Percentiles rank a stretch among this genome's conserved stretches.
These are phyloP conservation scores for Boletus tomentosulus DNA, from an alignment of 768 basidiomycete species.

Conservation along the genomic window DNA sequence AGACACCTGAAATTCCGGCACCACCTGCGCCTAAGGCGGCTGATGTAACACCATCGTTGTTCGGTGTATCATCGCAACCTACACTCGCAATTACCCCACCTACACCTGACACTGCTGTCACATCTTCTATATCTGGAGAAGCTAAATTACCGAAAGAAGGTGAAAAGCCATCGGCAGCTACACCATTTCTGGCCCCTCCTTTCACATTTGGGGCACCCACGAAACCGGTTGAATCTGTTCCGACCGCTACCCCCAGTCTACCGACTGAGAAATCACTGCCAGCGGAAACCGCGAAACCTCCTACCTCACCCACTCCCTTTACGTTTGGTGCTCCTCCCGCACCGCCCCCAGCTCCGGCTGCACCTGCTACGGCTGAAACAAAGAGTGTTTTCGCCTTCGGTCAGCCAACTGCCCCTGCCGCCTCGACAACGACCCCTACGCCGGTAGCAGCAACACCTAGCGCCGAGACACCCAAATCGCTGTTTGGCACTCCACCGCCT, in stretches of 20 bases:
- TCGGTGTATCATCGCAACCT: conserved; percentile 10
- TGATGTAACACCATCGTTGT: conserved; percentile 8
- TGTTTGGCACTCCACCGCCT: conserved; percentile 34
- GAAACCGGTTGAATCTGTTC: conserved; percentile 19
- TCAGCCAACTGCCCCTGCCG: conserved; percentile 11
- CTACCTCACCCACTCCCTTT: conserved; percentile 14
- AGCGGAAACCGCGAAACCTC: conserved; percentile 6
- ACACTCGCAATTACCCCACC: conserved; percentile 3
- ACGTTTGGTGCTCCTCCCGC: conserved; percentile 25
- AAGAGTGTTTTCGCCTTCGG: conserved; percentile 34
- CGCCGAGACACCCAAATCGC: conserved; percentile 39
- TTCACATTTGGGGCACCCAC: conserved; percentile 29
- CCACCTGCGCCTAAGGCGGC: conserved; percentile 2
- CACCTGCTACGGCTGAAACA: conserved; percentile 18
- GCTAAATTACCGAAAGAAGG: conserved; percentile 14
- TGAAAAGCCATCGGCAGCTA: conserved; percentile 11
- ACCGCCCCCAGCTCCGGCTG: conserved; percentile 1
- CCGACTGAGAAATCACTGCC: conserved; percentile 9
- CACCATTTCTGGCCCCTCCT: conserved; percentile 11
- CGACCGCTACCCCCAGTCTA: conserved; percentile 1
- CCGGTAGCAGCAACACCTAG: conserved; percentile 11
- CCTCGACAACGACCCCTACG: conserved; percentile 6
- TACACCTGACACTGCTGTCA: neutral
- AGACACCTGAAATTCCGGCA: neutral
- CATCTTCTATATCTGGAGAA: conserved; percentile 6